Conservation (phyloP, 176 grass and related monocot species). For the Cenchrus fungigraminus region DNA sequence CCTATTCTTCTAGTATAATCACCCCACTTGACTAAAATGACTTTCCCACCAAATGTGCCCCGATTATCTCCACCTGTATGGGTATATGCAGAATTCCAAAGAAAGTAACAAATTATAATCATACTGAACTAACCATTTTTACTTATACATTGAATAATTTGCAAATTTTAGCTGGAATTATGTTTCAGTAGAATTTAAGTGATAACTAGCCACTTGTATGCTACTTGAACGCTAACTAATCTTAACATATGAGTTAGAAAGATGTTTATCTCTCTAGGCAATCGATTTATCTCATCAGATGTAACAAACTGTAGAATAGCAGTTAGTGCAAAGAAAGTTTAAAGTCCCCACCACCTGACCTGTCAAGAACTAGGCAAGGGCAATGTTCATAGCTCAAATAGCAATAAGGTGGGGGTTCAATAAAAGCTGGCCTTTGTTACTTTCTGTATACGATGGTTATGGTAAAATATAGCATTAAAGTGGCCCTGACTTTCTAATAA, state of each 20-base stretch:
- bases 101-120: conserved; percentile 26
- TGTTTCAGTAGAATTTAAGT: not conserved
- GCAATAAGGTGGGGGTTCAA: no score
- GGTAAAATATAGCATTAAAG: no score
- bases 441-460: no score
- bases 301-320: conserved; percentile 12
- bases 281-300: not conserved
- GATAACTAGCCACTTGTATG: not conserved
- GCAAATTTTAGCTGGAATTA: not conserved
- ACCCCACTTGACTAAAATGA: conserved; percentile 95
- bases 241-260: not conserved
- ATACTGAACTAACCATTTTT: conserved; percentile 17
- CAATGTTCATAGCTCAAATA: no score
- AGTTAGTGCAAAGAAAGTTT: not conserved
- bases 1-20: conserved; percentile 94
- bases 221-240: not conserved
- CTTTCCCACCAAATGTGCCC: conserved; percentile 68
- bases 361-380: conserved; percentile 9
- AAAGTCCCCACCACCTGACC: not conserved
- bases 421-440: no score
- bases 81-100: conserved; percentile 24
- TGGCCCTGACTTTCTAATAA: no score
- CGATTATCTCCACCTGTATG: conserved; percentile 74
- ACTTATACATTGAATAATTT: no score
- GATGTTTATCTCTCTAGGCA: not conserved